Percentiles rank a stretch among this genome's conserved stretches.
Evolutionary conservation across 805 yeast species (phyloP).

Genomic region (Starmerella bacillaris): DNA sequence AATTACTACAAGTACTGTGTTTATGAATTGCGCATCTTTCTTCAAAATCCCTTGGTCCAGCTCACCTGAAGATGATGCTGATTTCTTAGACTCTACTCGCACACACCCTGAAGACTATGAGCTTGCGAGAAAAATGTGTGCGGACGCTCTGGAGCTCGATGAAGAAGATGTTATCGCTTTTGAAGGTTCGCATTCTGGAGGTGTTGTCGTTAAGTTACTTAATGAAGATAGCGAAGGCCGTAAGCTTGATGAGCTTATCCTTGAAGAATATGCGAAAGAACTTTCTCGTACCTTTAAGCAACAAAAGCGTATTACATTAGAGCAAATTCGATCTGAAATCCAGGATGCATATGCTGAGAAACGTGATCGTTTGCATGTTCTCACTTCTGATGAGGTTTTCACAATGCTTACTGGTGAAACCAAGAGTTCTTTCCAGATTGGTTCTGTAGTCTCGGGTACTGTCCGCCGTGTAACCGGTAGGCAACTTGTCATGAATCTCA

Average conservation of each 20-base stretch:
- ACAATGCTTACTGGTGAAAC: slow-evolving; percentile 81
- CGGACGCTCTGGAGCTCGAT: slow-evolving; percentile 89
- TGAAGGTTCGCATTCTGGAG: slow-evolving; percentile 49
- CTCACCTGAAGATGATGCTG: slow-evolving; percentile 36
- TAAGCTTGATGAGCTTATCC: slow-evolving; percentile 66
- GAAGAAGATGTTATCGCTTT: slow-evolving; percentile 77
- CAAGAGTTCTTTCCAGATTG: slow-evolving; percentile 44
- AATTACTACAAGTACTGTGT: slow-evolving; percentile 60
- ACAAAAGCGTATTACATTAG: slow-evolving; percentile 60
- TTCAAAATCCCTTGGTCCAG: slow-evolving; percentile 56
- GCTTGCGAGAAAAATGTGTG: slow-evolving; percentile 90
- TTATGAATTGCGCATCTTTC: slow-evolving; percentile 84
- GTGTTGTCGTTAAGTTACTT: slow-evolving; percentile 56
- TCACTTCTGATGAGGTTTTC: slow-evolving; percentile 60
- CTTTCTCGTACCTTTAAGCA: slow-evolving; percentile 43
- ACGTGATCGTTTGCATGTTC: slow-evolving; percentile 48
- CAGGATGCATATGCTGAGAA: slow-evolving; percentile 76
- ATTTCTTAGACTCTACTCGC: slow-evolving; percentile 80
- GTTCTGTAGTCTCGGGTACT: slow-evolving; percentile 58
- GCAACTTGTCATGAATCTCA: slow-evolving; percentile 30
- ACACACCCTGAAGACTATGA: slow-evolving; percentile 97
- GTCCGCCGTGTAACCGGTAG: slow-evolving; percentile 42
- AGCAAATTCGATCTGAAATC: slow-evolving; percentile 70
- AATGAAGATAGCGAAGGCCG: slow-evolving; percentile 46
- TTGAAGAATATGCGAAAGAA: slow-evolving; percentile 85